Conservation (phyloP, 495 filamentous ascomycete genomes). For the Lophium mytilinum region DNA sequence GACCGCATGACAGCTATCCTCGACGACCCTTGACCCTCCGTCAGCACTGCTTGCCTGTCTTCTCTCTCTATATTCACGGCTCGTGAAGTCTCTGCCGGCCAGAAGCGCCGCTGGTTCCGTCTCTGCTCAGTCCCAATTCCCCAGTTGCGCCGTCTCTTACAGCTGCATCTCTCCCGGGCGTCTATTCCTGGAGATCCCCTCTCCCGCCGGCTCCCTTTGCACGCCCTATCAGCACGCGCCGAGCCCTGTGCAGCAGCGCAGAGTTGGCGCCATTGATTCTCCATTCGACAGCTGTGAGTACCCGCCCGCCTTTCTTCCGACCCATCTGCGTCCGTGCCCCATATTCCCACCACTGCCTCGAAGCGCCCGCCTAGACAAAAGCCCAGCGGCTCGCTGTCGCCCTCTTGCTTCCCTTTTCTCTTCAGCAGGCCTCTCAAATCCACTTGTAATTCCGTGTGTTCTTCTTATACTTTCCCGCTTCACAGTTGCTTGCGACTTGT, state of each 20-base stretch:
- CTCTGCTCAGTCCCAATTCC: background rate
- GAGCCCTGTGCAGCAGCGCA: conserved; percentile 11
- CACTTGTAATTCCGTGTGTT: conserved; percentile 22
- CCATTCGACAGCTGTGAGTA: conserved; percentile 21
- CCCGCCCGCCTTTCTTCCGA: conserved; percentile 26
- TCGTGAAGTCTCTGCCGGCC: background rate
- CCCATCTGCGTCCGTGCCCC: conserved; percentile 24
- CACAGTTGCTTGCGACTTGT: conserved; percentile 18
- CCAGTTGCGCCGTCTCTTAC: background rate
- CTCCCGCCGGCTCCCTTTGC: conserved; percentile 1
- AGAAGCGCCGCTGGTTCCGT: conserved; percentile 15
- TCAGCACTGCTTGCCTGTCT: too few relatives aligned
- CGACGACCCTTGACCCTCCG: too few relatives aligned
- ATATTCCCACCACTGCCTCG: conserved; percentile 8
- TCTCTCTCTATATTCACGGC: too few relatives aligned
- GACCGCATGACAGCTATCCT: too few relatives aligned
- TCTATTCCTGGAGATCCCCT: conserved; percentile 30
- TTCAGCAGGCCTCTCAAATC: conserved; percentile 27
- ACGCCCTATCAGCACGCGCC: conserved; percentile 27
- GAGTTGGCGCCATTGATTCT: conserved; percentile 23
- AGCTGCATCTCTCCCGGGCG: conserved; percentile 25
- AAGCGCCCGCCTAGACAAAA: conserved; percentile 33
- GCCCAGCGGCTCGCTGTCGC: conserved; percentile 19
- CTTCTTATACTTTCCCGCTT: conserved; percentile 7
- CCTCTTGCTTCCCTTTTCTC: conserved; percentile 12